A percentile compares a stretch with the other conserved stretches of the same genome.
Conservation (phyloP, 2,329 filamentous ascomycete species). For the Fusarium keratoplasticum region DNA sequence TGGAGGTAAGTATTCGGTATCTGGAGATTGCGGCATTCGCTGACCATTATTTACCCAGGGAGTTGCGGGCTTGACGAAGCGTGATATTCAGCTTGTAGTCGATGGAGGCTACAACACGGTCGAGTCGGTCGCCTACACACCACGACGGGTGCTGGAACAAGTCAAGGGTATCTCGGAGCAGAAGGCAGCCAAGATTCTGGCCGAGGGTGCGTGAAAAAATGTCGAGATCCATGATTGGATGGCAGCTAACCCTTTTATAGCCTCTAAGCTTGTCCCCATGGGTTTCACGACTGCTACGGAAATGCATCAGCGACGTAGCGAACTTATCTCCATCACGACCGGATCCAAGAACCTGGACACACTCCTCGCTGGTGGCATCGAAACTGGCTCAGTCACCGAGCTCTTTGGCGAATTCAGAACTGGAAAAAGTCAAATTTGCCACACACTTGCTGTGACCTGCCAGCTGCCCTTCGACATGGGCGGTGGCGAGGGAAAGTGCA, state of each 20-base stretch:
- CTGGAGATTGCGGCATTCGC: not conserved
- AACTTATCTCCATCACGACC: constrained; percentile 97
- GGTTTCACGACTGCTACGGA: constrained; percentile 99
- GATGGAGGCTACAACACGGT: constrained; percentile 96
- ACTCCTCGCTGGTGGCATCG: constrained; percentile 90
- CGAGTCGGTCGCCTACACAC: constrained; percentile 92
- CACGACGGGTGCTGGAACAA: constrained; percentile 85
- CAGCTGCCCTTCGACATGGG: constrained; percentile 99
- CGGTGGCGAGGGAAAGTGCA: constrained; percentile 95
- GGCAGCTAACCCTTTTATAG: constrained; percentile 57
- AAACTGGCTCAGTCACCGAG: constrained; percentile 98
- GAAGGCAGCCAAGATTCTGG: constrained; percentile 91
- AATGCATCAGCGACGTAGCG: constrained; percentile 97
- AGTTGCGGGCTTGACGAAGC: constrained; percentile 87
- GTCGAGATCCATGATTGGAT: not conserved
- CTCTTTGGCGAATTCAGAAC: constrained; percentile 98
- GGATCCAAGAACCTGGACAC: constrained; percentile 98
- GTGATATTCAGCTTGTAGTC: constrained; percentile 92
- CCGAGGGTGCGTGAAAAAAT: constrained; percentile 73
- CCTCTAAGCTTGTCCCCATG: constrained; percentile 97
- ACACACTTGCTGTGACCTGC: constrained; percentile 98
- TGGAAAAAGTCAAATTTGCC: constrained; percentile 98
- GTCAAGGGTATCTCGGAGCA: constrained; percentile 99
- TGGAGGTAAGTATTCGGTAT: constrained; percentile 76
- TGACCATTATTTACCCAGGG: constrained; percentile 66